Conservation (phyloP, 768 basidiomycete species). For the Tephrocybe sp. region DNA sequence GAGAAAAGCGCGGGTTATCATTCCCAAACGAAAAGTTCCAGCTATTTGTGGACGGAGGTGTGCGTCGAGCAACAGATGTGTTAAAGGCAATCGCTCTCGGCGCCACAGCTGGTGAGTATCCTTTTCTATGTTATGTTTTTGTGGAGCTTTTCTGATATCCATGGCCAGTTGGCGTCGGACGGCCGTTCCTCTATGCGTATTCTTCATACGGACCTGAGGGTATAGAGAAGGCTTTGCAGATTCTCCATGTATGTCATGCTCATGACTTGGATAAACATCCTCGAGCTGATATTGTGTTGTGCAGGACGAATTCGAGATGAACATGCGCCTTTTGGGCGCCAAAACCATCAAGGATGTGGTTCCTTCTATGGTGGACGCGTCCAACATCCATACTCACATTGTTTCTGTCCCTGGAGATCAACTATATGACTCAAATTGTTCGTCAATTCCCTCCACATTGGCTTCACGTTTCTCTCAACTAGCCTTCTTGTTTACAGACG, state of each 20-base stretch:
- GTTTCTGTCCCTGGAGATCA: slow-evolving; percentile 69
- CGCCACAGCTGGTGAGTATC: slow-evolving; percentile 76
- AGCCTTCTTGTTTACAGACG: slow-evolving; percentile 24
- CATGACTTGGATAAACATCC: neutral
- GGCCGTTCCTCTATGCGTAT: slow-evolving; percentile 88
- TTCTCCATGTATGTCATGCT: slow-evolving; percentile 56
- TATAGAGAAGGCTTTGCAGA: slow-evolving; percentile 78
- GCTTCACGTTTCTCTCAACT: neutral
- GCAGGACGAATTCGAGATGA: slow-evolving; percentile 98
- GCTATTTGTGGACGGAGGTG: slow-evolving; percentile 93
- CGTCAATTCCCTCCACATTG: slow-evolving; percentile 26
- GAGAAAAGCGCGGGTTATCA: slow-evolving; percentile 59
- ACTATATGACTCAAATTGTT: slow-evolving; percentile 83
- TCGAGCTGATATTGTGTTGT: neutral
- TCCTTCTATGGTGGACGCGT: slow-evolving; percentile 88
- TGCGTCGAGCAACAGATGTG: slow-evolving; percentile 86
- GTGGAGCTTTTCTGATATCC: neutral
- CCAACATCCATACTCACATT: slow-evolving; percentile 63
- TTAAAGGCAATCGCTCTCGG: slow-evolving; percentile 87
- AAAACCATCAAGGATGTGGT: slow-evolving; percentile 75
- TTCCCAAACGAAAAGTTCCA: slow-evolving; percentile 84
- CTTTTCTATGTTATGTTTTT: slow-evolving; percentile 39
- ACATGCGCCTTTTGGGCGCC: slow-evolving; percentile 90
- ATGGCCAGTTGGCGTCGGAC: slow-evolving; percentile 71
- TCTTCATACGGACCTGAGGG: slow-evolving; percentile 89